phyloP scores from a whole-genome alignment of 2,329 filamentous ascomycete species.

The Penicillium paneum region DNA sequence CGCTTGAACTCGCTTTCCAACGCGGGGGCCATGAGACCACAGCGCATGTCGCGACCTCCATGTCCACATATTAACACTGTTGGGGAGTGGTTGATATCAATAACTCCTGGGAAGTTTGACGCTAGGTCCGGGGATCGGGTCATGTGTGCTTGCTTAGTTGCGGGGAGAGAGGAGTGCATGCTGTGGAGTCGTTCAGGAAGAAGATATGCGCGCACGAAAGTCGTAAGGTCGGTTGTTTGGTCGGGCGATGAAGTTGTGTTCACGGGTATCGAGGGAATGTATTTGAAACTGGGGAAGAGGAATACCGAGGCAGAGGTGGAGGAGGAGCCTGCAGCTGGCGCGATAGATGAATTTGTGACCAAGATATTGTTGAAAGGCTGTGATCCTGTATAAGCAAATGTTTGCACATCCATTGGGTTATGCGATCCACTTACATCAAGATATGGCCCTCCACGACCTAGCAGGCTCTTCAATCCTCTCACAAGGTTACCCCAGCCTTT shows the following conservation, averaged over 20 bases:
- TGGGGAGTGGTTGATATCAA: slow-evolving; percentile 58
- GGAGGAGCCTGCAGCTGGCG: slow-evolving; percentile 44
- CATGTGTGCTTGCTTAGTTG: slow-evolving; percentile 28
- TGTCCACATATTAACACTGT: slow-evolving; percentile 83
- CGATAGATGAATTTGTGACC: slow-evolving; percentile 72
- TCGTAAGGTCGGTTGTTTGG: slow-evolving; percentile 33
- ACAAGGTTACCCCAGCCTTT: slow-evolving; percentile 48
- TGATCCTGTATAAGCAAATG: background rate
- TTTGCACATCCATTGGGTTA: background rate
- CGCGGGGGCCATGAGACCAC: slow-evolving; percentile 74
- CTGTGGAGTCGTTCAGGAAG: slow-evolving; percentile 36
- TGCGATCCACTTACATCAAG: slow-evolving; percentile 52
- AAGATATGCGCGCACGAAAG: slow-evolving; percentile 46
- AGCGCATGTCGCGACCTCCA: slow-evolving; percentile 74
- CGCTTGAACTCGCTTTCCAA: slow-evolving; percentile 67
- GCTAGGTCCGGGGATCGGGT: slow-evolving; percentile 52
- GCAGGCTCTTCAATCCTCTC: slow-evolving; percentile 66
- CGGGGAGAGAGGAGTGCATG: slow-evolving; percentile 33
- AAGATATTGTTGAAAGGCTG: slow-evolving; percentile 82
- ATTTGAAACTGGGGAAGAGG: slow-evolving; percentile 79
- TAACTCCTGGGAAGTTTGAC: slow-evolving; percentile 54
- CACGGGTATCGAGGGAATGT: slow-evolving; percentile 68
- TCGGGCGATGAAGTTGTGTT: slow-evolving; percentile 48
- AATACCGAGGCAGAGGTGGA: slow-evolving; percentile 57
- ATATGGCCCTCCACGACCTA: slow-evolving; percentile 64